phyloP scores from a whole-genome alignment of 768 basidiomycete genomes.

The Mycena filopes region DNA sequence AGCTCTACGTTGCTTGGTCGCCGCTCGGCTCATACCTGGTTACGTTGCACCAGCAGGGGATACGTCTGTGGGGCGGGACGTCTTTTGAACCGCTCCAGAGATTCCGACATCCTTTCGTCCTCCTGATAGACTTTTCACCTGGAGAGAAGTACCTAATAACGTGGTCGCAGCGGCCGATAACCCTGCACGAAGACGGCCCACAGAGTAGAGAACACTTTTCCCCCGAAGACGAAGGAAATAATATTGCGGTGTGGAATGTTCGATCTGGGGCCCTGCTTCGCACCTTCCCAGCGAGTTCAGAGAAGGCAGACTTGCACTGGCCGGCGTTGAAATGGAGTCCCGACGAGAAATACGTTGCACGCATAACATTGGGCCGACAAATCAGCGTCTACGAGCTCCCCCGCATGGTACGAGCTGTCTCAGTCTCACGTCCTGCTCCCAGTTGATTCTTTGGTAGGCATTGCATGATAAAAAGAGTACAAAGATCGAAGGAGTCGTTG shows the following conservation, averaged over 20 bases:
- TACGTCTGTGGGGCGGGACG: constrained; percentile 93
- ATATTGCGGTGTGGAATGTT: constrained; percentile 97
- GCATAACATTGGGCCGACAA: constrained; percentile 88
- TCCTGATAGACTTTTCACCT: constrained; percentile 96
- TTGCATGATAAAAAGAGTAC: constrained; percentile 95
- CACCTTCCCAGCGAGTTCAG: constrained; percentile 78
- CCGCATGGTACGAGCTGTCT: constrained; percentile 57
- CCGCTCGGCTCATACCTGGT: constrained; percentile 95
- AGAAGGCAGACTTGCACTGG: constrained; percentile 91
- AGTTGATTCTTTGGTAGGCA: constrained; percentile 51
- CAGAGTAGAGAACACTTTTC: constrained; percentile 90
- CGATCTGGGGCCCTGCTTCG: constrained; percentile 92
- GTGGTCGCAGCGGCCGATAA: constrained; percentile 95
- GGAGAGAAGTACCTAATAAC: constrained; percentile 97
- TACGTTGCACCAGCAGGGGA: constrained; percentile 94
- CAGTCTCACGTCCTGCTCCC: too few relatives aligned
- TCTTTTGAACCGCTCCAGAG: constrained; percentile 90
- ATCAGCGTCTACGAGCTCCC: constrained; percentile 98
- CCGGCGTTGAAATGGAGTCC: constrained; percentile 97
- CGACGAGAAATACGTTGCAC: constrained; percentile 94
- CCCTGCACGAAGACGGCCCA: constrained; percentile 80
- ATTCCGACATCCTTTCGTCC: constrained; percentile 95
- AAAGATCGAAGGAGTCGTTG: constrained; percentile 96
- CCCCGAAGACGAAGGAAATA: constrained; percentile 95
- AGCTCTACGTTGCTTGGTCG: constrained; percentile 98